Percentiles rank a stretch among this genome's conserved stretches.
Conservation (phyloP, 1,284 basidiomycete species). For the Schizophyllum amplum region DNA sequence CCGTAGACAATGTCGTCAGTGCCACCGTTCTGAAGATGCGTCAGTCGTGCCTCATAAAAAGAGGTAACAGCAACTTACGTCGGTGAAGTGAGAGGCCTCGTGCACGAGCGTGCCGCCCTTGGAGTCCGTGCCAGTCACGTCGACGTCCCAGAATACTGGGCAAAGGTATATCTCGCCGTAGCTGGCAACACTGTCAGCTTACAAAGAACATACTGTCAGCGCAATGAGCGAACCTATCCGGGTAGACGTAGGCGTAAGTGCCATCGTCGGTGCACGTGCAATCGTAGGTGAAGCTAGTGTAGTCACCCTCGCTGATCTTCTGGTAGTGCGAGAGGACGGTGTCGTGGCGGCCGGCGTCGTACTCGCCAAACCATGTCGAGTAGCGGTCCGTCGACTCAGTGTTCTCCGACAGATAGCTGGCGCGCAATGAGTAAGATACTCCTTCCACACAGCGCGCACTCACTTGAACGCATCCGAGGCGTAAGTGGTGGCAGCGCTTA, state of each 20-base stretch:
- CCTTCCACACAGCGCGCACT: slow-evolving; percentile 1
- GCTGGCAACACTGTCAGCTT: background rate
- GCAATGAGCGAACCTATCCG: slow-evolving; percentile 22
- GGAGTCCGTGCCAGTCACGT: slow-evolving; percentile 39
- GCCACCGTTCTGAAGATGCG: background rate
- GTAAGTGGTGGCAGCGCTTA: slow-evolving; percentile 32
- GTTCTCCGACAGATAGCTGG: slow-evolving; percentile 20
- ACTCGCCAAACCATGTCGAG: slow-evolving; percentile 43
- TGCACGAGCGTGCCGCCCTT: slow-evolving; percentile 35
- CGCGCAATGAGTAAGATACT: background rate
- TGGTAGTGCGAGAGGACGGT: slow-evolving; percentile 33
- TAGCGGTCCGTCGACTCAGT: slow-evolving; percentile 31
- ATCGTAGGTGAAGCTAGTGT: slow-evolving; percentile 7
- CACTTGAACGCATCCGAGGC: slow-evolving; percentile 25
- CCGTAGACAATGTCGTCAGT: background rate
- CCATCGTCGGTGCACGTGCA: slow-evolving; percentile 12
- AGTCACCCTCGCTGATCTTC: slow-evolving; percentile 25
- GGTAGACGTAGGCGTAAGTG: slow-evolving; percentile 38
- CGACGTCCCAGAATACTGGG: slow-evolving; percentile 9
- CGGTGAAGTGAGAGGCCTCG: slow-evolving; percentile 40
- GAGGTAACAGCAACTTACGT: background rate
- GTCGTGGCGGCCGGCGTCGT: slow-evolving; percentile 27
- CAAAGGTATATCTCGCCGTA: background rate
- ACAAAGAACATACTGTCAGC: background rate
- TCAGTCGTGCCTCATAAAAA: background rate